A percentile compares a stretch with the other conserved stretches of the same genome.
These are phyloP conservation scores for Aureobasidium sp. DNA, from an alignment of 2,329 filamentous ascomycete species.

Conservation along the genomic window DNA sequence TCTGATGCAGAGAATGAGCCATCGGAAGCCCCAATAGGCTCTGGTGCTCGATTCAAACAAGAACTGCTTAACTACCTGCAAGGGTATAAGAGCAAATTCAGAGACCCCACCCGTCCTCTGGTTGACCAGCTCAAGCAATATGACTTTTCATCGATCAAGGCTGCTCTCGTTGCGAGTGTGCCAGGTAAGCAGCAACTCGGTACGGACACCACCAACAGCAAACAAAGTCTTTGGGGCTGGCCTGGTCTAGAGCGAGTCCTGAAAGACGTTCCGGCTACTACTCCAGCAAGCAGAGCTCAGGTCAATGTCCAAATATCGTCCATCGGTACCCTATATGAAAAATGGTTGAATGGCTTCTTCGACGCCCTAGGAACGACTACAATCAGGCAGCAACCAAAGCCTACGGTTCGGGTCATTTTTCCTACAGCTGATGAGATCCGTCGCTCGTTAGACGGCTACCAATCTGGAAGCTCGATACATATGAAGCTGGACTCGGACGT, in stretches of 20 bases:
- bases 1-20: constrained; percentile 30
- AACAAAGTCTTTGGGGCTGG: constrained; percentile 61
- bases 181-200: constrained; percentile 44
- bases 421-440: constrained; percentile 75
- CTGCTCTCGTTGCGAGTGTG: constrained; percentile 68
- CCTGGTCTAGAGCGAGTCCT: constrained; percentile 57
- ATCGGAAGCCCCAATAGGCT: constrained; percentile 40
- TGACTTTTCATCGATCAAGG: constrained; percentile 64
- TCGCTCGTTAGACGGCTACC: constrained; percentile 68
- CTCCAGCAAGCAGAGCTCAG: constrained; percentile 25
- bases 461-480: constrained; percentile 72
- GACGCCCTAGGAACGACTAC: constrained; percentile 24
- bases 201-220: neutral
- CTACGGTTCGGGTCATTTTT: constrained; percentile 65
- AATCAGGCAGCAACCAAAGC: neutral
- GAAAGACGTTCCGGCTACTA: constrained; percentile 21
- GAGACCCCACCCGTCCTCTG: constrained; percentile 34
- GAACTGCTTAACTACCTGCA: constrained; percentile 67
- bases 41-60: constrained; percentile 63
- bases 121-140: constrained; percentile 51
- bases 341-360: constrained; percentile 63
- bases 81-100: constrained; percentile 58
- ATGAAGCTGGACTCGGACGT: constrained; percentile 64
- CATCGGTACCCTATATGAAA: constrained; percentile 68
- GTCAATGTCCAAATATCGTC: constrained; percentile 67